A percentile compares a stretch with the other conserved stretches of the same genome.
These are phyloP conservation scores for Salvia sclarea DNA, from an alignment of 305 asterid genomes.

Conservation along the genomic window DNA sequence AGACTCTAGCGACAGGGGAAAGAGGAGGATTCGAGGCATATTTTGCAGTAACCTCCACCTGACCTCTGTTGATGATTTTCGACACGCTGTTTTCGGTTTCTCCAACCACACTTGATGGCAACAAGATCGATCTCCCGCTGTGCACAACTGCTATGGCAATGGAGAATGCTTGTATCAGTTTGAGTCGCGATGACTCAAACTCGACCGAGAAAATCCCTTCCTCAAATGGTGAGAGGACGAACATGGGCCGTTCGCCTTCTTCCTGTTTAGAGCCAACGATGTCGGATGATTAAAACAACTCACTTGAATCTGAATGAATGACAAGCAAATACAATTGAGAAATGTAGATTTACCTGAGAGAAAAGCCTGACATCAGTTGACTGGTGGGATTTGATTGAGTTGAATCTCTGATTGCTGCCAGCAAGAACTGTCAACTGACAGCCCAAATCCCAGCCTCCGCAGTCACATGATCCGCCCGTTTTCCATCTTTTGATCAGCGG, in stretches of 20 bases:
- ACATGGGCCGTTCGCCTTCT: slow-evolving; percentile 42
- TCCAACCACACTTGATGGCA: slow-evolving; percentile 28
- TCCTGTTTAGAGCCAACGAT: slow-evolving; percentile 41
- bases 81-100: slow-evolving; percentile 25
- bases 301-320: neutral
- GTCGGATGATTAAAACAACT: slow-evolving; percentile 15
- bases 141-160: slow-evolving; percentile 54
- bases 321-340: neutral
- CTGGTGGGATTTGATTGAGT: slow-evolving; percentile 38
- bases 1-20: slow-evolving; percentile 56
- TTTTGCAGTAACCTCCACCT: slow-evolving; percentile 42
- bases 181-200: slow-evolving; percentile 60
- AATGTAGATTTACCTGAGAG: slow-evolving; percentile 49
- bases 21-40: slow-evolving; percentile 44
- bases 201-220: slow-evolving; percentile 70
- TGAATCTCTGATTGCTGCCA: slow-evolving; percentile 30
- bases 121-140: slow-evolving; percentile 37
- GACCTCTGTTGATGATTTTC: slow-evolving; percentile 28
- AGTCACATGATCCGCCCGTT: slow-evolving; percentile 76
- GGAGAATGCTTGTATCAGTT: slow-evolving; percentile 69
- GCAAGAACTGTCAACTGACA: slow-evolving; percentile 55
- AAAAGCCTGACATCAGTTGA: slow-evolving; percentile 49
- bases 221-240: slow-evolving; percentile 52
- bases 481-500: slow-evolving; percentile 71
- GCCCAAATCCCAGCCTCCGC: slow-evolving; percentile 97